Conservation (phyloP, 306 rosid genomes). For the Rubus idaeus region DNA sequence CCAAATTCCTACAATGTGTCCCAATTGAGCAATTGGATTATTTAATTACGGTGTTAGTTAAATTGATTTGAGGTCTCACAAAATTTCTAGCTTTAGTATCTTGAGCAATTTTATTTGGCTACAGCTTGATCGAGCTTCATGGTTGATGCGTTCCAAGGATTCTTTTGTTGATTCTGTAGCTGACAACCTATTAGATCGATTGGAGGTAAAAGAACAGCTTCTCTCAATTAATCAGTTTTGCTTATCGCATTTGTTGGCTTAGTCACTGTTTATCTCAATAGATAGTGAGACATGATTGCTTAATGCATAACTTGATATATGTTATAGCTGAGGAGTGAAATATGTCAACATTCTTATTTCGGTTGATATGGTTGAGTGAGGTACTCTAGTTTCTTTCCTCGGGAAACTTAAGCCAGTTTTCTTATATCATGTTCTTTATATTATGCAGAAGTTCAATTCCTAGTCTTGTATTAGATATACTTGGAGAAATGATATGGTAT, state of each 20-base stretch:
- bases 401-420: not conserved
- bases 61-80: not conserved
- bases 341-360: not conserved
- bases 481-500: not conserved
- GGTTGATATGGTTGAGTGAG: not conserved
- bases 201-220: conserved; percentile 47
- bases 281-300: not conserved
- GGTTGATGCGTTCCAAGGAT: conserved; percentile 74
- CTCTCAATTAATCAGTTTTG: not conserved
- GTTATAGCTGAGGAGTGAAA: not conserved
- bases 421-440: not conserved
- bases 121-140: conserved; percentile 91
- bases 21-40: not conserved
- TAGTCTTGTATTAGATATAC: not conserved
- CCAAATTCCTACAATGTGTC: not conserved
- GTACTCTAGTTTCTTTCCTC: not conserved
- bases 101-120: not conserved
- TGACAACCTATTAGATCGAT: conserved; percentile 75
- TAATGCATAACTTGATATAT: not conserved
- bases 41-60: not conserved
- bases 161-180: conserved; percentile 70
- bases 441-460: not conserved
- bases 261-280: not conserved
- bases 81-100: not conserved
- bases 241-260: not conserved